Percentiles rank a stretch among this genome's conserved stretches.
Conservation (phyloP, 2,329 filamentous ascomycete genomes). For the Trichoderma brevicompactum region DNA sequence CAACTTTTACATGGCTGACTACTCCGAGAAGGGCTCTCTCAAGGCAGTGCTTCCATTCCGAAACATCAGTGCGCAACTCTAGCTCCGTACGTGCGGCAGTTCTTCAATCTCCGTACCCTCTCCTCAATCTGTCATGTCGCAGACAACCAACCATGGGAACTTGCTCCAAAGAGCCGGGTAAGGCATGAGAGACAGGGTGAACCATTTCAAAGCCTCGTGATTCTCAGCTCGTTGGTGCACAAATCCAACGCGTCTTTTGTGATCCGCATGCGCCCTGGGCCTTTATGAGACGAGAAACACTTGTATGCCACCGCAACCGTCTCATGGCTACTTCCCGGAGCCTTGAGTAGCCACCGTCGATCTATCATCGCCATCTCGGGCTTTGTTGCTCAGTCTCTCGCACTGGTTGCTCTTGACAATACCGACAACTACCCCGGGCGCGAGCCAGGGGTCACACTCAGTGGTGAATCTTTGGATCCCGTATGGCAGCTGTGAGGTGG, state of each 20-base stretch:
- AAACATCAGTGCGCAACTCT: neutral
- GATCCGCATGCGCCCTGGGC: neutral
- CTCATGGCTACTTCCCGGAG: constrained; percentile 7
- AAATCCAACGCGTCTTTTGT: neutral
- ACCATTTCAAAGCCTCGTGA: neutral
- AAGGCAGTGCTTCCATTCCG: neutral
- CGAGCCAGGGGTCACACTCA: constrained; percentile 21
- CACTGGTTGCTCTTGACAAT: constrained; percentile 15
- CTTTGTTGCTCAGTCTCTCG: neutral
- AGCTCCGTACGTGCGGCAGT: neutral
- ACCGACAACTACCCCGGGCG: constrained; percentile 16
- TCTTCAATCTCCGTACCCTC: neutral
- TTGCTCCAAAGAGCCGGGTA: neutral
- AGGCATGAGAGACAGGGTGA: neutral
- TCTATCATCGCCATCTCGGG: constrained; percentile 7
- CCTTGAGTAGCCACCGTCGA: constrained; percentile 28
- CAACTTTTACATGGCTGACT: neutral
- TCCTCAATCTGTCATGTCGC: neutral
- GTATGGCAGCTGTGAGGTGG: constrained; percentile 13
- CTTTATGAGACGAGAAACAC: neutral
- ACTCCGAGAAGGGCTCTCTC: neutral
- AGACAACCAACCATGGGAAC: neutral
- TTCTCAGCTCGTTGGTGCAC: neutral
- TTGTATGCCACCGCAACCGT: neutral
- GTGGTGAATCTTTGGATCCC: constrained; percentile 25